Evolutionary conservation across 495 filamentous ascomycete genomes (phyloP), one percentile per base, ranked within the genome.

Genomic region (Aspergillus funiculosus): DNA sequence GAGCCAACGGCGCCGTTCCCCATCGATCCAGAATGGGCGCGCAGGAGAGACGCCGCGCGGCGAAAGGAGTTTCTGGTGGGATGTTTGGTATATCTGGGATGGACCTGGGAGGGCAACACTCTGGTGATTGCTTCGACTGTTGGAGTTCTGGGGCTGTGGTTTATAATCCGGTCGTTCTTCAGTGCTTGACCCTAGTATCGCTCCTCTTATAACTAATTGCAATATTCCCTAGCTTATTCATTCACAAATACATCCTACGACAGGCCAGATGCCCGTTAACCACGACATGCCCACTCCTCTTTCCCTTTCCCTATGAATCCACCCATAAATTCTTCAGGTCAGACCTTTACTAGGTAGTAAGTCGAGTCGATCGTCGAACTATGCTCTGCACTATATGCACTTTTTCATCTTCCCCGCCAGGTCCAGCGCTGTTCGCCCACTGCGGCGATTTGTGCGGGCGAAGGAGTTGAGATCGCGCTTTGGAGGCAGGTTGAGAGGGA

Each of bases 41-140:
- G 57, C 30, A 64, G 66, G 48, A 63, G 76, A 46, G 66, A 69
- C 34, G 50, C 52, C n/a, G 79, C 79, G 14, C 64, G 78, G 30
- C 62, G 57, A 43, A 75, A 69, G 48, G 81, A 85, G 58, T 36
- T 80, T n/a, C 49, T 75, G n/a, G 75, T 81, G 7, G 81, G 80
- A 29, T 48, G 73, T 11, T 41, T 71, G 19, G 72, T 77, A 6
- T 83, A 81, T 64, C 50, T 83, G 22, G 68, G 60, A 0, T 54
- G 75, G 56, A 85, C 81, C n/a, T 74, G 75, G 75, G 78, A 81
- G 58, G 80, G 80, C 6, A 72, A 70, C 22, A 62, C 64, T 21
- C 48, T 77, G 41, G 29, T 80, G 43, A 46, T 80, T 32, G 73
- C 67, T 6, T 56, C 67, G 13, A 28, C 59, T 11, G 36, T 76